These are phyloP conservation scores for Sporothrix schenckii DNA, from an alignment of 2,329 filamentous ascomycete genomes.

Conservation along the genomic window DNA sequence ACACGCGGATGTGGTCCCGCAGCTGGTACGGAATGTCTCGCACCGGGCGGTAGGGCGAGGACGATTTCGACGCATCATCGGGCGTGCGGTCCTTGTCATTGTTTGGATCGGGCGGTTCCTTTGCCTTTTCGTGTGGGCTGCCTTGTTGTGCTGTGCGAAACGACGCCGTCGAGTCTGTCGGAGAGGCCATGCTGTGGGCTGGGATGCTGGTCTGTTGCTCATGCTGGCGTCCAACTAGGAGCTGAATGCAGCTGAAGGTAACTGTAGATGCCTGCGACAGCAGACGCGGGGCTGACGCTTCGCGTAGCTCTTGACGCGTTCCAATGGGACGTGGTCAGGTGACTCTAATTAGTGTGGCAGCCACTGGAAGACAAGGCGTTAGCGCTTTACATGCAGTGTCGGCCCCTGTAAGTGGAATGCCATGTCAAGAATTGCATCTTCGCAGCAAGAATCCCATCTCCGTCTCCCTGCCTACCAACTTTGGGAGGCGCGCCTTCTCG, in stretches of 20 bases:
- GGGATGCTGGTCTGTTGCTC: background rate
- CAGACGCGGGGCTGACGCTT: background rate
- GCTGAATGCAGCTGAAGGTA: background rate
- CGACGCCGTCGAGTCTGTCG: conserved; percentile 2
- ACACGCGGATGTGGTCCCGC: conserved; percentile 68
- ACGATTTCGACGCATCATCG: conserved; percentile 22
- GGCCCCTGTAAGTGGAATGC: background rate
- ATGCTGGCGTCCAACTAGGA: background rate
- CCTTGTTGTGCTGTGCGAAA: conserved; percentile 17
- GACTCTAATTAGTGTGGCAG: background rate
- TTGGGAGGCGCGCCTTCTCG: background rate
- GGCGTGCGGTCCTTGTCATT: background rate
- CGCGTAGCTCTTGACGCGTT: conserved; percentile 14
- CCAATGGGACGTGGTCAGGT: conserved; percentile 12
- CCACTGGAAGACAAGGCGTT: background rate
- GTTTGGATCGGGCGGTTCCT: background rate
- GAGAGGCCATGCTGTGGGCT: conserved; percentile 11
- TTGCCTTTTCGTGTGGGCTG: background rate
- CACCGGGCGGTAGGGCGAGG: conserved; percentile 55
- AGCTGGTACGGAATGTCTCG: conserved; percentile 64
- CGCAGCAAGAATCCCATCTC: conserved; percentile 8
- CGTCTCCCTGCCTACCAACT: conserved; percentile 8
- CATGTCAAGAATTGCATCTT: conserved; percentile 18
- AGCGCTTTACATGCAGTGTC: background rate
- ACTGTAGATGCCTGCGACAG: no score